Evolutionary conservation across 225 moss, liverwort and hornwort species (phyloP).

Genomic region (Climacium dendroides): DNA sequence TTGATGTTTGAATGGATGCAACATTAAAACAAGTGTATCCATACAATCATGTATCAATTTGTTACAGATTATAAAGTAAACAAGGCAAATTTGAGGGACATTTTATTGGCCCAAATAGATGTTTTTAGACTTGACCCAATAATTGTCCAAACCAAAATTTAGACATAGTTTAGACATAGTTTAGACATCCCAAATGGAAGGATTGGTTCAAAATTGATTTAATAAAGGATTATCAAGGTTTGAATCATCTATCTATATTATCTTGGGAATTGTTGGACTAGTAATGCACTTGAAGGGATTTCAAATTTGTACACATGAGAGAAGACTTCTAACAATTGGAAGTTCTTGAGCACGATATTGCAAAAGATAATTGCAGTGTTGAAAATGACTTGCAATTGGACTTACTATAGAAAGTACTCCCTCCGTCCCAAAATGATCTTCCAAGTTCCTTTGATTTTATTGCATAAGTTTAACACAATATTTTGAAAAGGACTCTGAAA

Average conservation of each 20-base stretch:
- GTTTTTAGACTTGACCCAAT: rapidly evolving
- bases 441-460: rapidly evolving
- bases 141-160: no score
- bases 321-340: not conserved
- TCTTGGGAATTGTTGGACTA: rapidly evolving
- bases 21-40: not conserved
- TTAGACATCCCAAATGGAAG: rapidly evolving
- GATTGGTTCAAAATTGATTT: not conserved
- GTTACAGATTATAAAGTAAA: not conserved
- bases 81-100: rapidly evolving
- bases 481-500: not conserved
- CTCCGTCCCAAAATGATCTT: not conserved
- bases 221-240: not conserved
- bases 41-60: not conserved
- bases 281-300: not conserved
- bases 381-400: not conserved
- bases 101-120: not conserved
- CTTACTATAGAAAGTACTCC: not conserved
- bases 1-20: no score
- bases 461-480: not conserved
- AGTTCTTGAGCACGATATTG: not conserved
- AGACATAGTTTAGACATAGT: no score
- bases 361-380: not conserved
- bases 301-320: not conserved
- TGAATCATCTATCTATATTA: rapidly evolving